Evolutionary conservation across 176 grass and related monocot genomes (phyloP), one percentile per base, ranked within the genome.

Genomic region (Carex littledalei): DNA sequence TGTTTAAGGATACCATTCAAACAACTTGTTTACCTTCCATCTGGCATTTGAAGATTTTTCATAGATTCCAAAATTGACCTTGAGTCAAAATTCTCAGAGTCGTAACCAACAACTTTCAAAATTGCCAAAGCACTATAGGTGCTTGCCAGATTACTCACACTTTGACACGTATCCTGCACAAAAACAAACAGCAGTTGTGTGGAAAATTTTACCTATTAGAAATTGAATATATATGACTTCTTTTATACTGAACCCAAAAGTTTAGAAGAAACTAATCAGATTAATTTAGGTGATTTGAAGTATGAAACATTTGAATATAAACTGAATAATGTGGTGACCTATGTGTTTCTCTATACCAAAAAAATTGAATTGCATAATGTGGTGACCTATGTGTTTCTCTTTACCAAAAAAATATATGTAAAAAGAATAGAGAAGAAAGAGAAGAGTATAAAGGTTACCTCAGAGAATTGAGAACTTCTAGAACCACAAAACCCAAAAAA

Each of bases 401-500:
- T n/a, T n/a, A n/a, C n/a, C n/a, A n/a, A n/a, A n/a, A n/a, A 50
- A 78, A 56, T 55, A 31, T 1, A 78, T 17, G 22, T 31, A 56
- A 56, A 78, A 32, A 1, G 13, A 32, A 32, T 56, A 56, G 22
- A 56, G 22, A 77, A 77, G 24, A 15, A 78, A 8, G 13, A 78
- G 71, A 53, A 74, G 71, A 91, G 89, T 87, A 75, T 84, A 67
- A 6, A 6, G 59, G 50, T 47, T 87, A 73, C 39, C 61, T 81
- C 53, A 14, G 89, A 78, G 77, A 92, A 98, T 17, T 94, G 88
- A 79, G 84, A 95, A 81, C 87, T 88, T 85, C 87, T 89, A 81
- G 96, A 98, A 65, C 96, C 93, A 92, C 88, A 92, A 65, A 98
- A 98, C 63, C 96, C 96, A 91, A 85, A 92, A 88, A 94, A 98